Conservation (phyloP, 1,139 yeast genomes). For the Blastobotrys buckinghamii region DNA sequence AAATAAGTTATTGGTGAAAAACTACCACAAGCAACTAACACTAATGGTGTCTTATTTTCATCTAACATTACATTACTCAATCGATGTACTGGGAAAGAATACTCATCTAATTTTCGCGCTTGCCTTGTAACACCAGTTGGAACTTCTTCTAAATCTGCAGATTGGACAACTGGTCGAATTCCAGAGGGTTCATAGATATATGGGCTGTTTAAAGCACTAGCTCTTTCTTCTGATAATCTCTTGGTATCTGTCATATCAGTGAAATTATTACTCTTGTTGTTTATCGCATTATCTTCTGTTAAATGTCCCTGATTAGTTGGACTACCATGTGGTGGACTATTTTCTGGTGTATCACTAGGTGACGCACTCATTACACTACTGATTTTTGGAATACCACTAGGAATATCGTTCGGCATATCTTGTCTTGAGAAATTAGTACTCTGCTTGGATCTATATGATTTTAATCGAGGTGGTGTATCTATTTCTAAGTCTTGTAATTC, state of each 20-base stretch:
- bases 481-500: constrained; percentile 44
- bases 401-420: constrained; percentile 12
- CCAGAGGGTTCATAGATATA: constrained; percentile 29
- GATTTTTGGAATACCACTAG: constrained; percentile 20
- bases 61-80: constrained; percentile 67
- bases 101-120: constrained; percentile 60
- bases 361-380: constrained; percentile 17
- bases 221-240: background rate
- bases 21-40: constrained; percentile 95
- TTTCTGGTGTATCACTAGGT: constrained; percentile 1
- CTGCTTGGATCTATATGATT: background rate
- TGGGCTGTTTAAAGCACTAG: constrained; percentile 8
- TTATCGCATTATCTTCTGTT: too few relatives aligned
- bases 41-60: constrained; percentile 78
- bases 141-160: constrained; percentile 93
- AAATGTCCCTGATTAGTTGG: background rate
- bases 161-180: constrained; percentile 39
- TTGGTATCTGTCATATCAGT: too few relatives aligned
- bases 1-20: constrained; percentile 93
- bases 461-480: constrained; percentile 5
- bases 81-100: constrained; percentile 81
- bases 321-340: background rate
- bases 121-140: constrained; percentile 92
- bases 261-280: background rate
- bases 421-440: background rate